Base-by-base conservation (phyloP, 192 early-diverging fungal genomes). In the Rhizophagus prolifer region DNA sequence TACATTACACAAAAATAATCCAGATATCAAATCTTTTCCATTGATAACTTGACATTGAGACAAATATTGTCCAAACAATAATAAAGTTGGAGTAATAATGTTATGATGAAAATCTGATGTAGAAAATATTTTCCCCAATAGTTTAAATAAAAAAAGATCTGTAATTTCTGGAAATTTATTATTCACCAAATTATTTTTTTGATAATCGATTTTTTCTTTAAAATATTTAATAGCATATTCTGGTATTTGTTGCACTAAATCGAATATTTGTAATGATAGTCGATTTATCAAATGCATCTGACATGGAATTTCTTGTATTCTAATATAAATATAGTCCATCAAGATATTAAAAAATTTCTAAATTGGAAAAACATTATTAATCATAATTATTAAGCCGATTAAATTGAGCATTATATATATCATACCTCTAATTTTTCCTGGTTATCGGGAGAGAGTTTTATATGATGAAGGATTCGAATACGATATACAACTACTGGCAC, bases 51-150 rank as follows among this genome's bases (percentile, higher is more conserved):
- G 86, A 71, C 87, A 85, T 81, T 94, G 91, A 34, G 84, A 76
- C 4, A 99, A 83, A 74, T 89, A 94, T 82, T 95, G 91, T 54
- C 85, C 83, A 81, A 97, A 91, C n/a, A 94, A 82, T 3, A 96
- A 76, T 66, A 92, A 85, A 47, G 94, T 88, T 14, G 96, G 97
- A 3, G 96, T 98, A 8, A 93, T 85, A 7, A 98, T 90, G 8
- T 90, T 80, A 80, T 99, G 96, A 74, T 90, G 88, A 50, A 92
- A 90, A 89, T 99, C 97, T 0, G 96, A 96, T n/a, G 94, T 90
- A 3, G 97, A 95, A 81, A 95, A 97, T 10, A 98, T 83, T 41
- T 90, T 87, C 1, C 86, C 89, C 63, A 97, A 79, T 34, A 92
- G 73, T 36, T 91, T 88, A 67, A 97, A 81, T 59, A 89, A 80